Percentiles rank a stretch among this genome's conserved stretches.
These are phyloP conservation scores for Trichoderma atroviride DNA, from an alignment of 2,329 filamentous ascomycete species.

Conservation along the genomic window DNA sequence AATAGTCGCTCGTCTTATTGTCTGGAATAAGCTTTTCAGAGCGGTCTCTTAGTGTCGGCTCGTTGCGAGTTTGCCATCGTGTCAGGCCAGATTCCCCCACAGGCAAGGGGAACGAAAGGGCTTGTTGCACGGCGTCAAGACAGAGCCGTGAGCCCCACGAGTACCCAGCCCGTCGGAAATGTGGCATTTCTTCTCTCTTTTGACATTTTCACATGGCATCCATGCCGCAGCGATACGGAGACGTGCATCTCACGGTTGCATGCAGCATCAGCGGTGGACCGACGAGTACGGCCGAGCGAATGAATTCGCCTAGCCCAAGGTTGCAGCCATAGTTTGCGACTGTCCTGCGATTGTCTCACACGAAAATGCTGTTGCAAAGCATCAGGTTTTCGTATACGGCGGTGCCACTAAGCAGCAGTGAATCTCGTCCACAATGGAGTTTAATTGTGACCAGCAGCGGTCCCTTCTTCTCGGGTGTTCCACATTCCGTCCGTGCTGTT, in stretches of 20 bases:
- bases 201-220: background rate
- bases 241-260: background rate
- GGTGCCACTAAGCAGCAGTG: background rate
- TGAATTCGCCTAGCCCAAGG: constrained; percentile 1
- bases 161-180: background rate
- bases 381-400: background rate
- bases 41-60: constrained; percentile 1
- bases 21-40: constrained; percentile 4
- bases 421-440: background rate
- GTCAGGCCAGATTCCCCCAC: background rate
- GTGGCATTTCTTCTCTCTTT: background rate
- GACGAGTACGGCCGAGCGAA: constrained; percentile 4
- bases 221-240: background rate
- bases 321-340: constrained; percentile 12
- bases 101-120: background rate
- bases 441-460: background rate
- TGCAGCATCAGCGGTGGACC: background rate
- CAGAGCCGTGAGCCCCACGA: background rate
- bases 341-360: constrained; percentile 3
- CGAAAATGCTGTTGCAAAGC: background rate
- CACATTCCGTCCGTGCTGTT: background rate
- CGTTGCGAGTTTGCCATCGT: background rate
- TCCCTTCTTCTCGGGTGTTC: background rate
- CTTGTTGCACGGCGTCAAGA: background rate
- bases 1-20: background rate